Evolutionary conservation across 1,139 yeast species (phyloP), one percentile per base, ranked within the genome.

Genomic region (Pichia sp.): DNA sequence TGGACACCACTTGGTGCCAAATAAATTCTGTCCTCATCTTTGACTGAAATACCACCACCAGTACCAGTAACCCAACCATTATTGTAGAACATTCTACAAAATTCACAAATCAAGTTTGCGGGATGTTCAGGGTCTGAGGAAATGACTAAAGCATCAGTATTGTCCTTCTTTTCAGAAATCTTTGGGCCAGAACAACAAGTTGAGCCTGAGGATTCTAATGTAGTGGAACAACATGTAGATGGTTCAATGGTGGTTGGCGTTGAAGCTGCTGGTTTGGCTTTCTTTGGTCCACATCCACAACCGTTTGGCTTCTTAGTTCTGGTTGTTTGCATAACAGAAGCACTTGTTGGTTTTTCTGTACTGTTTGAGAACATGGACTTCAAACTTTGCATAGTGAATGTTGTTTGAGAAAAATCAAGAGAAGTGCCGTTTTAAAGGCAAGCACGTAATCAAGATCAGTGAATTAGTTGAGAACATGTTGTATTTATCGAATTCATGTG

Each of bases 1-100:
- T 90, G 97, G 8, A 90, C 95, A 1, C 97, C 97, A 9, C 96
- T 86, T 3, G 97, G 97, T 0, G 97, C 95, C 42, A 90, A 75
- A 63, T 77, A 90, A 20, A 87, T 80, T 38, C 71, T 61, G 50
- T 79, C 73, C 4, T 66, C 73, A 45, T 83, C 80, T 53, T 85
- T 72, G 46, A 90, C 84, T 36, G 95, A 85, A 59, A 90, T 83
- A 3, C 97, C 97, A 25, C 97, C 97, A 3, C 96, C 97, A 1
- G 97, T 90, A 5, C 97, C 97, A 0, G 96, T 85, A 54, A 88
- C 94, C 96, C 97, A 89, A 49, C 86, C 84, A 61, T 84, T 83
- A 59, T 79, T 74, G 63, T 85, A 90, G 62, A 90, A 87, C 27
- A 78, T 69, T 45, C 79, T 72, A 64, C 97, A 89, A 37, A 90